Percentiles rank a stretch among this genome's conserved stretches.
phyloP scores from a whole-genome alignment of 805 yeast species.

The Priceomyces castillae region DNA sequence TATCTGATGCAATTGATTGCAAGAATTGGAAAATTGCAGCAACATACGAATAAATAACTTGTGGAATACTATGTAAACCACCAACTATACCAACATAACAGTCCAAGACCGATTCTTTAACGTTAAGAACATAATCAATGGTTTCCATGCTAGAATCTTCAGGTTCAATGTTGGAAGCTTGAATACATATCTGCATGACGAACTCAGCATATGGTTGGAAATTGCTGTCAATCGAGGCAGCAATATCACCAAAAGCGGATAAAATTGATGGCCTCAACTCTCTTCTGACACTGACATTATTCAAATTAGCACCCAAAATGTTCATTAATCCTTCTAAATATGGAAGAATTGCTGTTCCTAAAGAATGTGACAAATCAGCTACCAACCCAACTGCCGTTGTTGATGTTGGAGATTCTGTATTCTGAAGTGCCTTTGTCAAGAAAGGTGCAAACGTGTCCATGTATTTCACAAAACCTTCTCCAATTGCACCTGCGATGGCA shows the following conservation, averaged over 20 bases:
- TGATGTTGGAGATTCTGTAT: constrained; percentile 80
- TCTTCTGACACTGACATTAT: constrained; percentile 63
- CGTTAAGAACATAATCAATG: constrained; percentile 65
- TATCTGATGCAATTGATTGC: constrained; percentile 55
- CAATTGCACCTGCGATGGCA: constrained; percentile 81
- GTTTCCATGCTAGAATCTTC: constrained; percentile 72
- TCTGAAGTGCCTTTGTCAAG: constrained; percentile 72
- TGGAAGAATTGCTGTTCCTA: constrained; percentile 69
- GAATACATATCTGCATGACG: constrained; percentile 74
- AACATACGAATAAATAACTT: constrained; percentile 61
- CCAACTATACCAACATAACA: constrained; percentile 94
- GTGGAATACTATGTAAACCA: constrained; percentile 73
- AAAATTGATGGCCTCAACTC: constrained; percentile 85
- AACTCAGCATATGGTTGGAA: constrained; percentile 75
- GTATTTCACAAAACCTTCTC: constrained; percentile 66
- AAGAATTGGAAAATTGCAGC: constrained; percentile 71
- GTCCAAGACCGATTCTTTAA: constrained; percentile 88
- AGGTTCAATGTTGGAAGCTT: constrained; percentile 60
- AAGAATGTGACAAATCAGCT: constrained; percentile 89
- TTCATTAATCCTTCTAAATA: constrained; percentile 82
- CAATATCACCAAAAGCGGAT: constrained; percentile 94
- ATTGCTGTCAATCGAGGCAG: constrained; percentile 76
- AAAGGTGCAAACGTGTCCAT: constrained; percentile 82
- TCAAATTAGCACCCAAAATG: constrained; percentile 71
- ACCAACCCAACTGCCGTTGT: constrained; percentile 91